Evolutionary conservation across 2,329 filamentous ascomycete species (phyloP), one percentile per base, ranked within the genome.

Genomic region (Alternaria sp.): DNA sequence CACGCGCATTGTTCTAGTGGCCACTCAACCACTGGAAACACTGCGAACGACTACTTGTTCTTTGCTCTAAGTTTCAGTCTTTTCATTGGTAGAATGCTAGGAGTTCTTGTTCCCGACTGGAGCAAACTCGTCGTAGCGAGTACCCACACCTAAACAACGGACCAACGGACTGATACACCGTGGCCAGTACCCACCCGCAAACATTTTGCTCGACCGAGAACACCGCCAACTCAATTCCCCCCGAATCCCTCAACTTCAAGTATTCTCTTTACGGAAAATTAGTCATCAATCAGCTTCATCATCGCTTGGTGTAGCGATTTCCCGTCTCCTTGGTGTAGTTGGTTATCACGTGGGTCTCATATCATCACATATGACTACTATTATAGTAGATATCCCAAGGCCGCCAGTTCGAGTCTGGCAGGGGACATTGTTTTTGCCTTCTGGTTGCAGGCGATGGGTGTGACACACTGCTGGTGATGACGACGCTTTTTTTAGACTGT

Each of bases 281-380:
- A 30, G 18, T 54, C 55, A 61, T 57, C 49, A 51, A 49, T 43
- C 30, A 44, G 16, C 16, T 22, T 5, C n/a, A 43, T n/a, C 48
- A 38, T 32, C 32, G 14, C 10, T 32, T 38, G 51, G 45, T 59
- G 25, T 41, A 63, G 43, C n/a, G 4, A 53, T 41, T 25, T 25
- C 22, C 22, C 5, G 59, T 53, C 54, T 58, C 36, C 48, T 50
- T 61, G 54, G 55, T 58, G 57, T 60, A 60, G 57, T 60, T 60
- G 57, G 57, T 60, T 60, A 60, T 60, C 57, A 60, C 57, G 52
- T 60, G 57, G 57, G 57, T 60, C 57, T 60, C 57, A 60, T 60
- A 60, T 46, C 16, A 3, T 51, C 36, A 59, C 7, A 12, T 50
- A 51, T 57, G 52, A 50, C 57, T 60, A 18, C 40, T 56, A 38